A percentile compares a stretch with the other conserved stretches of the same genome.
These are phyloP conservation scores for Psilocybe subaeruginosa DNA, from an alignment of 768 basidiomycete genomes.

Conservation along the genomic window DNA sequence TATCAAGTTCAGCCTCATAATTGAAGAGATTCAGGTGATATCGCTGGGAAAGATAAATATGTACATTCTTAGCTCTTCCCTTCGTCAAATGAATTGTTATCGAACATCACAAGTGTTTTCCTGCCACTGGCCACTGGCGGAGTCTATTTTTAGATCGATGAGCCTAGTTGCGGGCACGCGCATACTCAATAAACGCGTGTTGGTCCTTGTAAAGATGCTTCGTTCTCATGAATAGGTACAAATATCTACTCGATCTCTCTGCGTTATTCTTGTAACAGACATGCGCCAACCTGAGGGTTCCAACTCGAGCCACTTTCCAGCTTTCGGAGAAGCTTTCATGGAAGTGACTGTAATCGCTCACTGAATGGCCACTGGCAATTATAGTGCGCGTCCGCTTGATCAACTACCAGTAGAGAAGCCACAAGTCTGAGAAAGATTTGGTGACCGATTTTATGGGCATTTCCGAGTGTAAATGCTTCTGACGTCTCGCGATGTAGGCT, in stretches of 20 bases:
- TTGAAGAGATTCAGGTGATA: not conserved
- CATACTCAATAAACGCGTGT: conserved; percentile 15
- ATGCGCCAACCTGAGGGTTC: not conserved
- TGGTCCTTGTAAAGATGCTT: not conserved
- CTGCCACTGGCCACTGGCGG: not conserved
- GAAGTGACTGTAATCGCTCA: not conserved
- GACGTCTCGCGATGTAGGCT: not conserved
- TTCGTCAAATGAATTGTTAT: not conserved
- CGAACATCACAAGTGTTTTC: not conserved
- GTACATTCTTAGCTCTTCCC: not conserved
- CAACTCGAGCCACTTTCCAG: not conserved
- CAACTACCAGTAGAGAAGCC: not conserved
- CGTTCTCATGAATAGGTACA: not conserved
- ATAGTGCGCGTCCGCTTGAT: not conserved
- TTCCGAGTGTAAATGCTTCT: conserved; percentile 3
- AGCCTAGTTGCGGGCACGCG: conserved; percentile 6
- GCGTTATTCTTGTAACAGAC: not conserved
- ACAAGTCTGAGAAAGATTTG: not conserved
- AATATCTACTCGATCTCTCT: not conserved
- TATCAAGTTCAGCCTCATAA: not conserved
- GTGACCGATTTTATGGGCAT: not conserved
- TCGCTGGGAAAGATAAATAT: not conserved
- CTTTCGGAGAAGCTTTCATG: not conserved
- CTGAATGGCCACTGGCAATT: not conserved
- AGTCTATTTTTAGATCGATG: not conserved